Evolutionary conservation across 768 basidiomycete species (phyloP).

Genomic region (Clavaria fumosa): DNA sequence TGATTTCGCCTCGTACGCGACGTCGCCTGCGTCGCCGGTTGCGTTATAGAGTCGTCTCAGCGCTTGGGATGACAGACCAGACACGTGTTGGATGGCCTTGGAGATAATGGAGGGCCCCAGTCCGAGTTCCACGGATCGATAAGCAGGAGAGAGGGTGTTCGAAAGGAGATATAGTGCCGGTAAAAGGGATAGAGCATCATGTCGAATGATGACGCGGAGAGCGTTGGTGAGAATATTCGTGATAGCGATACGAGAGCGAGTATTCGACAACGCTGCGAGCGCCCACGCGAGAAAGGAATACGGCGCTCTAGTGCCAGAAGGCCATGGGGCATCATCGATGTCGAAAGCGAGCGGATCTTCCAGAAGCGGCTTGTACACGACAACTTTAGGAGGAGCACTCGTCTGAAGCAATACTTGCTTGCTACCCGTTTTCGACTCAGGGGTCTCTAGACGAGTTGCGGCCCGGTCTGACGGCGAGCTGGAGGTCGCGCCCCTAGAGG

Average conservation of each 20-base stretch:
- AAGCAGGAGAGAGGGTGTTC: slow-evolving; percentile 65
- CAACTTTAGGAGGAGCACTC: no score
- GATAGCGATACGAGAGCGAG: slow-evolving; percentile 60
- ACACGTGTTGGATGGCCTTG: slow-evolving; percentile 56
- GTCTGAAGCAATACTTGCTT: no score
- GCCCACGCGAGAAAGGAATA: slow-evolving; percentile 61
- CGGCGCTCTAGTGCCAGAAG: slow-evolving; percentile 27
- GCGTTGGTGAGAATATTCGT: slow-evolving; percentile 59
- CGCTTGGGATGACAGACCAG: slow-evolving; percentile 42
- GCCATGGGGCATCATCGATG: slow-evolving; percentile 29
- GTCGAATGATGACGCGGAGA: slow-evolving; percentile 47
- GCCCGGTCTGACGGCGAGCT: no score
- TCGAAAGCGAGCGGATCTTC: slow-evolving; percentile 36
- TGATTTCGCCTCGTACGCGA: slow-evolving; percentile 72
- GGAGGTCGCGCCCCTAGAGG: no score
- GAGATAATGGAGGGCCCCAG: slow-evolving; percentile 54
- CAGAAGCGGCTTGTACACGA: slow-evolving; percentile 20
- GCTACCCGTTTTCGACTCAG: no score
- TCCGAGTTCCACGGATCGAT: slow-evolving; percentile 54
- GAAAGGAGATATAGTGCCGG: slow-evolving; percentile 73
- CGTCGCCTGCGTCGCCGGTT: slow-evolving; percentile 76
- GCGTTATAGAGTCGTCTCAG: slow-evolving; percentile 53
- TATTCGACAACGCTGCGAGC: slow-evolving; percentile 42
- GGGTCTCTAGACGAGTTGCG: no score
- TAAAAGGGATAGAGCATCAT: slow-evolving; percentile 54